Evolutionary conservation across 2,329 filamentous ascomycete species (phyloP).

Genomic region (Bertia moriformis): DNA sequence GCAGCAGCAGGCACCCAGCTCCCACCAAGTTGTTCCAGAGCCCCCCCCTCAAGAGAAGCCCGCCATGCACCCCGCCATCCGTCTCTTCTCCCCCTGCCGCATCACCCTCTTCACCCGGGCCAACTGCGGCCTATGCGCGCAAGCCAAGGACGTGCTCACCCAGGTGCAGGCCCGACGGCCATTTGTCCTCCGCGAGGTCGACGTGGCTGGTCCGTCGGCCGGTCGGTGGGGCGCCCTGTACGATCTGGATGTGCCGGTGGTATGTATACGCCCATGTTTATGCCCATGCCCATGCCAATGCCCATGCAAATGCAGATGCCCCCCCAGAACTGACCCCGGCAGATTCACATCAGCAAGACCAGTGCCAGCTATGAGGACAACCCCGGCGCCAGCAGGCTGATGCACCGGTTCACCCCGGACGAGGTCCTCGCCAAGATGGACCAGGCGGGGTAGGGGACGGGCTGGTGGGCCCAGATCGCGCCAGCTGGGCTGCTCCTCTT

Average conservation of each 20-base stretch:
- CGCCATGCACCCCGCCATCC: constrained; percentile 38
- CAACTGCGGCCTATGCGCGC: constrained; percentile 56
- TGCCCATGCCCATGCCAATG: background rate
- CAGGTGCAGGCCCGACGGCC: constrained; percentile 52
- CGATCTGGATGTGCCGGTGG: constrained; percentile 71
- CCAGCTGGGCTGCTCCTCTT: too few species aligned
- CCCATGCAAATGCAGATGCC: constrained; percentile 1
- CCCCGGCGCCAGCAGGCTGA: constrained; percentile 51
- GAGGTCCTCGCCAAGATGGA: constrained; percentile 60
- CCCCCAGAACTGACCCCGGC: too few species aligned
- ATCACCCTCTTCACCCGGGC: constrained; percentile 65
- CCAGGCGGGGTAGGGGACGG: constrained; percentile 24
- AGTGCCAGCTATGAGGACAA: constrained; percentile 30
- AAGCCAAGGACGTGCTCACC: constrained; percentile 54
- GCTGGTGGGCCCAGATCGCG: too few species aligned
- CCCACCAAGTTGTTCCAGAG: background rate
- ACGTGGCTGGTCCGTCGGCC: constrained; percentile 46
- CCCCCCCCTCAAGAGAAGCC: too few species aligned
- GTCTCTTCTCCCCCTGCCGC: constrained; percentile 38
- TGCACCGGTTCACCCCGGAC: constrained; percentile 60
- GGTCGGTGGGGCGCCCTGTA: constrained; percentile 68
- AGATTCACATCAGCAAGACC: constrained; percentile 51
- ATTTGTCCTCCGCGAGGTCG: constrained; percentile 55
- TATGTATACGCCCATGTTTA: constrained; percentile 32
- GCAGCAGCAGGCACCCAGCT: background rate